Percentiles rank a stretch among this genome's conserved stretches.
phyloP scores from a whole-genome alignment of 805 yeast species.

The Cyberlindnera xylosilytica region DNA sequence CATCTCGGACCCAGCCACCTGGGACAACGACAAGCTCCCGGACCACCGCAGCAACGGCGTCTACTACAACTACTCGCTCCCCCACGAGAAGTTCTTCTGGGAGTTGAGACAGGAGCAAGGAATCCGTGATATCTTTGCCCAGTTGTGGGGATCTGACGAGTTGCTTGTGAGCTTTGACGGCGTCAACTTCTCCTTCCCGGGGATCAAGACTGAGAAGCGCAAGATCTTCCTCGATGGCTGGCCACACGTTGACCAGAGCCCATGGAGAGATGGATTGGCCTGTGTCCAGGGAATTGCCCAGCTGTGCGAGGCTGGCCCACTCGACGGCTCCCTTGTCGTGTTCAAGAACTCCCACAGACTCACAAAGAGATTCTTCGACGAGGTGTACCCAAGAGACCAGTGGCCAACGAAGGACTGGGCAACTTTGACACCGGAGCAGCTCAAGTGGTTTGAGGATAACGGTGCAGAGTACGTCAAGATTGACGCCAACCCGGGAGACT shows the following conservation, averaged over 20 bases:
- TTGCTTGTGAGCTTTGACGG: slow-evolving; percentile 34
- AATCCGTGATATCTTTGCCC: slow-evolving; percentile 26
- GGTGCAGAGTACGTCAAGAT: slow-evolving; percentile 30
- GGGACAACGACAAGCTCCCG: slow-evolving; percentile 31
- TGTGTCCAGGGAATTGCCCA: slow-evolving; percentile 35
- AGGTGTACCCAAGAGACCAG: slow-evolving; percentile 12
- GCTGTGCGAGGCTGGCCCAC: slow-evolving; percentile 25
- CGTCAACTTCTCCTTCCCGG: slow-evolving; percentile 30
- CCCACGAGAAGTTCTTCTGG: slow-evolving; percentile 35
- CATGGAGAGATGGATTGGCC: slow-evolving; percentile 28
- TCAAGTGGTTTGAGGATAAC: slow-evolving; percentile 28
- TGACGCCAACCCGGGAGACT: slow-evolving; percentile 33
- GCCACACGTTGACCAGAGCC: slow-evolving; percentile 36
- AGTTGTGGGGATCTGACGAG: slow-evolving; percentile 33
- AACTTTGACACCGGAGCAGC: slow-evolving; percentile 21
- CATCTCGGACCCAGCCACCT: slow-evolving; percentile 26
- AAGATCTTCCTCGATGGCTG: slow-evolving; percentile 17
- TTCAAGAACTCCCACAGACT: slow-evolving; percentile 26
- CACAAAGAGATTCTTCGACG: slow-evolving; percentile 27
- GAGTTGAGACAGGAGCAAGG: slow-evolving; percentile 31
- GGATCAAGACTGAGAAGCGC: slow-evolving; percentile 15
- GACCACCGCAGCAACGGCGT: slow-evolving; percentile 19
- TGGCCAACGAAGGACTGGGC: slow-evolving; percentile 27
- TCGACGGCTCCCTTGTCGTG: slow-evolving; percentile 34
- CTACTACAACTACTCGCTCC: slow-evolving; percentile 20